Percentiles rank a stretch among this genome's conserved stretches.
These are phyloP conservation scores for Achaetomiella virescens DNA, from an alignment of 495 filamentous ascomycete genomes.

Conservation along the genomic window DNA sequence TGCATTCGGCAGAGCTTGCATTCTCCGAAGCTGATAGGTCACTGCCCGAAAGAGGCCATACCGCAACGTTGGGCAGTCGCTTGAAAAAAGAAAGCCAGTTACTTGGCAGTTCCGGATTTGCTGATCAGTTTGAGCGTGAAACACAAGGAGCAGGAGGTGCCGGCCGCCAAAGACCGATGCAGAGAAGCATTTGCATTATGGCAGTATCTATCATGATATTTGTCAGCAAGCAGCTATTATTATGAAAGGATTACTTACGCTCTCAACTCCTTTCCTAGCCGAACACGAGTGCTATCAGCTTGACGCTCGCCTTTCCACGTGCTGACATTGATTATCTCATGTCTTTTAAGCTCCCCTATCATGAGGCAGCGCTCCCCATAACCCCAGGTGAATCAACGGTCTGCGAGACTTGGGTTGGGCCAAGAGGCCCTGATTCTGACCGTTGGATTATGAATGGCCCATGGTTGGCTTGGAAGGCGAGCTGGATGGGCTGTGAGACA, in stretches of 20 bases:
- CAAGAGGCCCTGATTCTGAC: constrained; percentile 8
- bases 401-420: neutral
- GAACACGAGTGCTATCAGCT: neutral
- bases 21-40: constrained; percentile 4
- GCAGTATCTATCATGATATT: neutral
- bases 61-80: neutral
- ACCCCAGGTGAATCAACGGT: constrained; percentile 9
- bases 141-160: constrained; percentile 2
- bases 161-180: constrained; percentile 1
- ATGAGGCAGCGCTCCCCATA: neutral
- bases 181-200: constrained; percentile 4
- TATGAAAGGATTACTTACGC: neutral
- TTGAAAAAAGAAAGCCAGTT: constrained; percentile 1
- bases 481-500: constrained; percentile 1
- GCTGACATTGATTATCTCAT: neutral
- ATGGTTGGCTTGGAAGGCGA: constrained; percentile 4
- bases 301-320: neutral
- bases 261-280: constrained; percentile 5
- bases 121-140: neutral
- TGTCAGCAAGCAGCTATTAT: neutral
- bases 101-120: neutral
- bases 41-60: constrained; percentile 2
- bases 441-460: neutral
- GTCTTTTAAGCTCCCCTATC: constrained; percentile 5
- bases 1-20: neutral